These are phyloP conservation scores for Corchorus olitorius DNA, from an alignment of 345 rosid genomes.

Conservation along the genomic window DNA sequence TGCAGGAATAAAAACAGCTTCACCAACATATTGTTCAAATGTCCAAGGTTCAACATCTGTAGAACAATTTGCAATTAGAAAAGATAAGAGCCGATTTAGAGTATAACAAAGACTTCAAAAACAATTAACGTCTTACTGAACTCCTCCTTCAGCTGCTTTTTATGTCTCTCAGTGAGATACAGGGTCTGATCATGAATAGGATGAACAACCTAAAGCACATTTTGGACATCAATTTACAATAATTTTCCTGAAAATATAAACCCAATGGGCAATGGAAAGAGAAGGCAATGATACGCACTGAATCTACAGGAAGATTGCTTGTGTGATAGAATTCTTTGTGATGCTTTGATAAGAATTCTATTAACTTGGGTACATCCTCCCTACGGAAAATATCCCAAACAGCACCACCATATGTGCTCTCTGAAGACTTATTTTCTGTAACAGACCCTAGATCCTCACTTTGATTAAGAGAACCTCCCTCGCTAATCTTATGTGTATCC, in stretches of 20 bases:
- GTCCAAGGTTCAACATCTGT: slow-evolving; percentile 69
- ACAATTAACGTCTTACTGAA: slow-evolving; percentile 37
- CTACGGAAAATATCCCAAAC: slow-evolving; percentile 67
- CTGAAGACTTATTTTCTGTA: slow-evolving; percentile 19
- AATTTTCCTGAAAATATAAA: background rate
- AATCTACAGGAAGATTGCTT: slow-evolving; percentile 39
- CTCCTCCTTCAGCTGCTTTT: slow-evolving; percentile 61
- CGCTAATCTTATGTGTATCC: background rate
- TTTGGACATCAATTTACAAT: slow-evolving; percentile 15
- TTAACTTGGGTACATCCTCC: slow-evolving; percentile 56
- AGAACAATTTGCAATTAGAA: slow-evolving; percentile 16
- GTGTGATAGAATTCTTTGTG: slow-evolving; percentile 42
- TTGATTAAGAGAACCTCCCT: slow-evolving; percentile 18
- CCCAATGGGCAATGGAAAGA: background rate
- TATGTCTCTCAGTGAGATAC: slow-evolving; percentile 52
- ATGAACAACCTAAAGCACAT: slow-evolving; percentile 49
- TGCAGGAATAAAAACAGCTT: slow-evolving; percentile 64
- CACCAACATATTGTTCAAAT: slow-evolving; percentile 58
- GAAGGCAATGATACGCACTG: slow-evolving; percentile 38
- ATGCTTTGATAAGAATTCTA: slow-evolving; percentile 46
- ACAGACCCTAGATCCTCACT: slow-evolving; percentile 16
- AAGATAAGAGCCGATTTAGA: background rate
- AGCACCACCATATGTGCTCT: slow-evolving; percentile 44
- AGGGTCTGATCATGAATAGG: slow-evolving; percentile 64
- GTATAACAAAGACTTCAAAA: slow-evolving; percentile 2